Conservation (phyloP, 305 asterid species). For the Caryopteris hybrid region DNA sequence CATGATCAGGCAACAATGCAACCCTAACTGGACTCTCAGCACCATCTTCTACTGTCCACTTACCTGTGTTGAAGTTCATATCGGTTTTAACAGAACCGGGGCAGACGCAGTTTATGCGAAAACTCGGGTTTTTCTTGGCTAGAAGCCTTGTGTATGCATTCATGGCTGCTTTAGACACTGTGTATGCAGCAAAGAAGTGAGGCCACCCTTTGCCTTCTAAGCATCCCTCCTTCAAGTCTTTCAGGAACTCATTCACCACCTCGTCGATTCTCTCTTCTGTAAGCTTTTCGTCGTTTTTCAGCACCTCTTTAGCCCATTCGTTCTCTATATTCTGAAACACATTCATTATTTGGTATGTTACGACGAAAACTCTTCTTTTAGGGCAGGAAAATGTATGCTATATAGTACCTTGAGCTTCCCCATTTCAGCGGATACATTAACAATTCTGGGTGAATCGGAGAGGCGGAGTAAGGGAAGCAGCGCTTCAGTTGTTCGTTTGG, state of each 20-base stretch:
- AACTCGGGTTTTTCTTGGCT: constrained; percentile 33
- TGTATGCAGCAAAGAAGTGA: constrained; percentile 31
- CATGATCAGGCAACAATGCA: constrained; percentile 39
- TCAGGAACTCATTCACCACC: constrained; percentile 34
- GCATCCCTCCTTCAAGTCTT: constrained; percentile 40
- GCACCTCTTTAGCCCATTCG: constrained; percentile 44
- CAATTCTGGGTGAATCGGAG: constrained; percentile 50
- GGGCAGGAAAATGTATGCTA: too few relatives aligned
- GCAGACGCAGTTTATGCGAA: constrained; percentile 43
- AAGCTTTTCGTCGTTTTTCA: constrained; percentile 35
- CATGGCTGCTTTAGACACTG: constrained; percentile 57
- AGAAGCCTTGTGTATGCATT: constrained; percentile 49
- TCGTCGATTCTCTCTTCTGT: constrained; percentile 44
- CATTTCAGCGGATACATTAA: constrained; percentile 40
- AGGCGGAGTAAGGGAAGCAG: constrained; percentile 47
- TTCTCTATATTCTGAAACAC: constrained; percentile 36
- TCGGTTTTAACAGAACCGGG: constrained; percentile 64
- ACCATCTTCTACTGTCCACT: constrained; percentile 43
- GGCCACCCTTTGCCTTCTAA: constrained; percentile 56
- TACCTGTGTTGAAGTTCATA: constrained; percentile 32
- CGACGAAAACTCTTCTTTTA: too few relatives aligned
- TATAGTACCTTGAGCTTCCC: constrained; percentile 47
- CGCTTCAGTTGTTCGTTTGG: constrained; percentile 38
- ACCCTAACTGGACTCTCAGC: constrained; percentile 44
- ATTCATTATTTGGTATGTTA: not conserved